Percentiles rank a stretch among this genome's conserved stretches.
These are phyloP conservation scores for Pythium rhizo-oryzae DNA, from an alignment of 352 stramenopile genomes.

Conservation along the genomic window DNA sequence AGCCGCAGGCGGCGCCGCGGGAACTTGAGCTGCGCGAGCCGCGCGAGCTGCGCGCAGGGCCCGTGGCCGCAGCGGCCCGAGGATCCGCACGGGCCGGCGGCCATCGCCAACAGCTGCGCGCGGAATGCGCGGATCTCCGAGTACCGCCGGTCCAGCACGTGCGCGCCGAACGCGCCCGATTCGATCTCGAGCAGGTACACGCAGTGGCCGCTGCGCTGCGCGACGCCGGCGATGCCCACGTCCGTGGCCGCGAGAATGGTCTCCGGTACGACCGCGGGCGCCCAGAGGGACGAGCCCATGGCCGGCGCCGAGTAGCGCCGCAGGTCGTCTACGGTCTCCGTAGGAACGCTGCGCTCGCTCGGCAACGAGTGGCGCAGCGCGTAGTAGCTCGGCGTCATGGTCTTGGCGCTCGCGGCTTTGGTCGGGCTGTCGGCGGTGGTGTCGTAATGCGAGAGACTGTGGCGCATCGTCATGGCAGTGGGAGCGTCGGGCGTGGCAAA, in stretches of 20 bases:
- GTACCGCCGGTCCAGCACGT: conserved; percentile 63
- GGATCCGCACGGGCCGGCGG: too few species aligned
- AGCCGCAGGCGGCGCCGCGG: conserved; percentile 39
- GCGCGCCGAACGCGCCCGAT: conserved; percentile 45
- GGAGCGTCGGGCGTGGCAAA: not conserved
- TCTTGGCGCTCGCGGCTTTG: not conserved
- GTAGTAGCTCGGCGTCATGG: not conserved
- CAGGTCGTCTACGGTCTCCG: not conserved
- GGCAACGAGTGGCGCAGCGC: not conserved
- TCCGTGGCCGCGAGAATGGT: conserved; percentile 21
- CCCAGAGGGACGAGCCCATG: not conserved
- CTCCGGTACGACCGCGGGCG: conserved; percentile 5
- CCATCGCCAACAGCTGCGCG: conserved; percentile 36
- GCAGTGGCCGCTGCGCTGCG: conserved; percentile 40
- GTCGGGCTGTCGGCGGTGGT: not conserved
- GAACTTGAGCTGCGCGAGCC: conserved; percentile 54
- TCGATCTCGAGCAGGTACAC: conserved; percentile 61
- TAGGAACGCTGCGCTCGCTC: not conserved
- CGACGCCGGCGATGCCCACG: conserved; percentile 53
- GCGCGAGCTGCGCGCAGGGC: conserved; percentile 41
- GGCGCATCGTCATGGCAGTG: not conserved
- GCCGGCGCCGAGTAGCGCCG: not conserved
- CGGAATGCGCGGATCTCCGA: conserved; percentile 72
- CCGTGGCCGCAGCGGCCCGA: conserved; percentile 38
- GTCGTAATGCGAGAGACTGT: not conserved